Conservation (phyloP, 805 yeast genomes). For the Myxozyma monticola region DNA sequence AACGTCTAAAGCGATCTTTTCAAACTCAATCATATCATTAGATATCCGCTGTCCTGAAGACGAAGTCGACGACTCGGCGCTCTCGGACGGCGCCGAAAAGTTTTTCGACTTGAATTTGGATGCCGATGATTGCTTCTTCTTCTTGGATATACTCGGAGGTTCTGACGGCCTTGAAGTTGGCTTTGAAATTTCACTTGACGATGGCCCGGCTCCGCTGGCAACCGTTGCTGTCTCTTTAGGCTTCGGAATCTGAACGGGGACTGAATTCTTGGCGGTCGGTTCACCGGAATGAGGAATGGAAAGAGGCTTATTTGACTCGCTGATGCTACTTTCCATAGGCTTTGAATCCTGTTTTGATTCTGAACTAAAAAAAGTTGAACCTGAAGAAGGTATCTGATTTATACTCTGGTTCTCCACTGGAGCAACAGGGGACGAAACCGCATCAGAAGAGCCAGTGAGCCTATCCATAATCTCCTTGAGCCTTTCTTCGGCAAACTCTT, state of each 20-base stretch:
- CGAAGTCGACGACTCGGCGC: background rate
- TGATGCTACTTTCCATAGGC: background rate
- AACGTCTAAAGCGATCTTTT: constrained; percentile 22
- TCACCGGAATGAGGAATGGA: background rate
- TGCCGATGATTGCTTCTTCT: constrained; percentile 1
- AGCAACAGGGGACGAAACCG: background rate
- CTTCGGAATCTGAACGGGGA: no score
- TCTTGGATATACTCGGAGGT: no score
- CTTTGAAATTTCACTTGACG: background rate
- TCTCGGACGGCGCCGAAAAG: background rate
- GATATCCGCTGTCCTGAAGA: background rate
- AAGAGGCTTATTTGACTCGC: background rate
- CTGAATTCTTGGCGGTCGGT: background rate
- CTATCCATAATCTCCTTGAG: constrained; percentile 38
- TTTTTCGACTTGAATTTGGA: constrained; percentile 9
- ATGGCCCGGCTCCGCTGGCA: no score
- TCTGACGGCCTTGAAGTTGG: background rate
- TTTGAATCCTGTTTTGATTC: background rate
- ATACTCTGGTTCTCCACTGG: background rate
- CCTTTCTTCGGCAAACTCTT: constrained; percentile 16
- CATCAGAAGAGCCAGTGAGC: background rate
- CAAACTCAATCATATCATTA: constrained; percentile 29
- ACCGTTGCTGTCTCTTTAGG: no score
- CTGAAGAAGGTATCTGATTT: no score
- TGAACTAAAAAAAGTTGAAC: no score